phyloP scores from a whole-genome alignment of 2,329 filamentous ascomycete species.

The Pleoardoris graminearum region DNA sequence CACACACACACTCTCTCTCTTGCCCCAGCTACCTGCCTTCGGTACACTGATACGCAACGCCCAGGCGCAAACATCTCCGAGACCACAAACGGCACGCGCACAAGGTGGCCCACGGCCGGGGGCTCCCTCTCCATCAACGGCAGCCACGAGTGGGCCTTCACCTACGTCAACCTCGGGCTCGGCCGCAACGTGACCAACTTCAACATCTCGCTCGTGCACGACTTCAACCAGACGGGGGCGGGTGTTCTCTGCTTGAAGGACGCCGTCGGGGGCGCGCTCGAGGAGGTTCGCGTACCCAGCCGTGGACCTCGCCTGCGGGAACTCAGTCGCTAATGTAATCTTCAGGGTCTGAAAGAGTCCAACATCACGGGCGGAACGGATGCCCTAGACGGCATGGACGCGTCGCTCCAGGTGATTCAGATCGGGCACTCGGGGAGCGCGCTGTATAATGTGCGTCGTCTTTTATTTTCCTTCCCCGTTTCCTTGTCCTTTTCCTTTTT shows the following conservation, averaged over 20 bases:
- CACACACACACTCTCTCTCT: neutral
- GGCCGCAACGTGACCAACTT: constrained; percentile 48
- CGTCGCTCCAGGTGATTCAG: constrained; percentile 52
- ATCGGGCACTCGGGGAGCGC: constrained; percentile 45
- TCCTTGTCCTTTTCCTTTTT: no score
- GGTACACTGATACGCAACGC: constrained; percentile 2
- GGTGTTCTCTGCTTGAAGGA: constrained; percentile 51
- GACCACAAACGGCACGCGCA: constrained; percentile 49
- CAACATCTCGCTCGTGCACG: constrained; percentile 50
- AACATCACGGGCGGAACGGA: constrained; percentile 18
- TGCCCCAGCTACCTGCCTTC: neutral
- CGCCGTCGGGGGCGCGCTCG: constrained; percentile 23
- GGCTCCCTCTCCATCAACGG: constrained; percentile 49
- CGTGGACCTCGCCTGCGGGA: no score
- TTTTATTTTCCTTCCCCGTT: no score
- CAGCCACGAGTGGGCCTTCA: constrained; percentile 50
- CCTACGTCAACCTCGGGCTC: constrained; percentile 53
- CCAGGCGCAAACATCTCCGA: constrained; percentile 48
- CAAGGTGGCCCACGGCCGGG: constrained; percentile 51
- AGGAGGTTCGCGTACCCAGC: no score
- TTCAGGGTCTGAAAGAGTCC: constrained; percentile 21
- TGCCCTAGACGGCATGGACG: constrained; percentile 45
- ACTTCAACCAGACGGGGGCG: constrained; percentile 55
- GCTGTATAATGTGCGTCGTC: constrained; percentile 51
- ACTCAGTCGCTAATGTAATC: no score